Conservation (phyloP, 495 filamentous ascomycete species). For the Sphaerosporella brunnea region DNA sequence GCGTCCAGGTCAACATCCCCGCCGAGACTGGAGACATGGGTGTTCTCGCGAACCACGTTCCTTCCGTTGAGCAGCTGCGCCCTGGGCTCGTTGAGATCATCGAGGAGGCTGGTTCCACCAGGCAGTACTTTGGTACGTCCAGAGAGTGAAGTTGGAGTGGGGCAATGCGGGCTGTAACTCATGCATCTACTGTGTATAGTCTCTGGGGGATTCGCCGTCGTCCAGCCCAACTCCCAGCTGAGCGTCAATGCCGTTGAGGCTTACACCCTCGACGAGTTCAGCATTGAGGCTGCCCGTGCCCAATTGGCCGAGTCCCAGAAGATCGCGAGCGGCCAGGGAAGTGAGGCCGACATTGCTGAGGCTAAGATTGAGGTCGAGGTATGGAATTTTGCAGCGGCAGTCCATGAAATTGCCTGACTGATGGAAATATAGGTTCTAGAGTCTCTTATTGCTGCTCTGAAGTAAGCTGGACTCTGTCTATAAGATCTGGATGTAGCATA, state of each 20-base stretch:
- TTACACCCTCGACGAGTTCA: slow-evolving; percentile 88
- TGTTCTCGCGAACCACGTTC: slow-evolving; percentile 96
- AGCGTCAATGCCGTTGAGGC: slow-evolving; percentile 98
- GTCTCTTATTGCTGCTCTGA: slow-evolving; percentile 56
- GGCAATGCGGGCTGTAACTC: slow-evolving; percentile 1
- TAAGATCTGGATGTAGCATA: slow-evolving; percentile 3
- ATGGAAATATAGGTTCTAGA: slow-evolving; percentile 41
- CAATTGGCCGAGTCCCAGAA: slow-evolving; percentile 90
- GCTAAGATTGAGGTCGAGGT: slow-evolving; percentile 98
- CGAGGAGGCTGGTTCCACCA: slow-evolving; percentile 77
- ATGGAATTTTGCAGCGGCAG: slow-evolving; percentile 19
- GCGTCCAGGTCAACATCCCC: slow-evolving; percentile 95
- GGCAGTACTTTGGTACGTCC: slow-evolving; percentile 92
- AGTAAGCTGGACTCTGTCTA: slow-evolving; percentile 22
- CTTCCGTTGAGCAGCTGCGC: slow-evolving; percentile 96
- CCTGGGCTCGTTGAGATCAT: slow-evolving; percentile 88
- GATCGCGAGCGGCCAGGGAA: slow-evolving; percentile 74
- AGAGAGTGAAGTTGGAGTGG: no score
- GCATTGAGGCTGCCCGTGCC: slow-evolving; percentile 56
- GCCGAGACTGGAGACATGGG: slow-evolving; percentile 98
- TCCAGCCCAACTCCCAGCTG: slow-evolving; percentile 84
- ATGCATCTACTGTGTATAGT: slow-evolving; percentile 37
- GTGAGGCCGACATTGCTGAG: slow-evolving; percentile 94
- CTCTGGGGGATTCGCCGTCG: slow-evolving; percentile 89
- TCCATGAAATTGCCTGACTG: background rate